phyloP scores from a whole-genome alignment of 257 asterid species.

The Solanum peruvianum region DNA sequence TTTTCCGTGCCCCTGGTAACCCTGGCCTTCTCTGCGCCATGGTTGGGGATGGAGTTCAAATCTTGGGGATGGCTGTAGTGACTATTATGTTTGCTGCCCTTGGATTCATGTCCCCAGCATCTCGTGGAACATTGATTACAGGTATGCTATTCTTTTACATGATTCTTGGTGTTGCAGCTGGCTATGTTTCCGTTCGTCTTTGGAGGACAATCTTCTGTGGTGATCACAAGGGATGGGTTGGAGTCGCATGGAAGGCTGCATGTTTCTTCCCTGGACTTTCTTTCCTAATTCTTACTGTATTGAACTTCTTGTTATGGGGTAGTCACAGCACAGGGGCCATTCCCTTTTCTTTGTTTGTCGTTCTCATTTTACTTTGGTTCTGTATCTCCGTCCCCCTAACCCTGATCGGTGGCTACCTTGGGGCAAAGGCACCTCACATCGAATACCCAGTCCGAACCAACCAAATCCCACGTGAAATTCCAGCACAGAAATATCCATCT shows the following conservation, averaged over 20 bases:
- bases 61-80: slow-evolving; percentile 81
- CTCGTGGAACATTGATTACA: slow-evolving; percentile 70
- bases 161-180: slow-evolving; percentile 77
- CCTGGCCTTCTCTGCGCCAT: slow-evolving; percentile 73
- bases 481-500: slow-evolving; percentile 73
- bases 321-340: slow-evolving; percentile 92
- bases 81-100: slow-evolving; percentile 82
- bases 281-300: slow-evolving; percentile 45
- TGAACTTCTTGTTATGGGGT: slow-evolving; percentile 80
- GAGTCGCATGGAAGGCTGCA: slow-evolving; percentile 69
- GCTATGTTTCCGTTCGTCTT: slow-evolving; percentile 75
- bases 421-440: slow-evolving; percentile 69
- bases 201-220: slow-evolving; percentile 73
- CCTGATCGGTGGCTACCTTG: slow-evolving; percentile 64
- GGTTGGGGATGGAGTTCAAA: slow-evolving; percentile 91
- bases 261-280: slow-evolving; percentile 85
- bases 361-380: slow-evolving; percentile 69
- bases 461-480: slow-evolving; percentile 86
- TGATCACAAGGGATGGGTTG: slow-evolving; percentile 69
- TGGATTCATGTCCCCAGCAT: slow-evolving; percentile 95
- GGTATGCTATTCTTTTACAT: slow-evolving; percentile 89
- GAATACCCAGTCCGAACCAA: slow-evolving; percentile 78
- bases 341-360: slow-evolving; percentile 56
- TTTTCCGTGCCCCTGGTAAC: slow-evolving; percentile 61
- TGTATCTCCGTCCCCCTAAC: slow-evolving; percentile 84